A percentile compares a stretch with the other conserved stretches of the same genome.
Conservation (phyloP, 495 filamentous ascomycete genomes). For the Pseudevernia furfuracea region DNA sequence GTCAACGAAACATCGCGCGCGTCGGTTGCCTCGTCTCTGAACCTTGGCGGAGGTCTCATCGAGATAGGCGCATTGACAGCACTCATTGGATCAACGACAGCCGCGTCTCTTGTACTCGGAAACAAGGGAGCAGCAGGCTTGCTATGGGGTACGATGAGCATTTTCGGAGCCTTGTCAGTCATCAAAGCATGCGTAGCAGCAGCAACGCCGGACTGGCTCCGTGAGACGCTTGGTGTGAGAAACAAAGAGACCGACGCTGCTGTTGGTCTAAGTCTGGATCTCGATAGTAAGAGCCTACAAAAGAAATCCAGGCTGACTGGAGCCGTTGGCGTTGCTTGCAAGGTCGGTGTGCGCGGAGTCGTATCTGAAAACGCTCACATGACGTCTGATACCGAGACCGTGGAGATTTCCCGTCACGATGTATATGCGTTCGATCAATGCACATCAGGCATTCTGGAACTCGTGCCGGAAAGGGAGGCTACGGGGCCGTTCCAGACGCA, state of each 20-base stretch:
- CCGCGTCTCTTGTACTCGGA: conserved; percentile 22
- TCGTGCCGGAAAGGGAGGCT: neutral
- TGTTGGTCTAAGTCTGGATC: conserved; percentile 2
- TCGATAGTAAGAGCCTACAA: conserved; percentile 2
- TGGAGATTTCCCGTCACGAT: conserved; percentile 7
- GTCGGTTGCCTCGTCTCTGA: neutral
- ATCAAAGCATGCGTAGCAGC: conserved; percentile 19
- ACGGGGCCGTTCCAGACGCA: conserved; percentile 2
- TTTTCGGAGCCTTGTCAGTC: conserved; percentile 21
- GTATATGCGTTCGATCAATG: conserved; percentile 14
- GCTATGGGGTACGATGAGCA: conserved; percentile 21
- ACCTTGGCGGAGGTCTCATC: conserved; percentile 16
- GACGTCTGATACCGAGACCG: conserved; percentile 3
- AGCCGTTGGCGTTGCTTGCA: conserved; percentile 1
- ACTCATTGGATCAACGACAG: conserved; percentile 22
- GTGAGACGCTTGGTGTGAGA: conserved; percentile 13
- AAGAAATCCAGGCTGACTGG: neutral
- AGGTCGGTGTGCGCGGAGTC: neutral
- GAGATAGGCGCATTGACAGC: conserved; percentile 26
- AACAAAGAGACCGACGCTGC: conserved; percentile 15
- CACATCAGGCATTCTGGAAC: conserved; percentile 5
- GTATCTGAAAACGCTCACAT: neutral
- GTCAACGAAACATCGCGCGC: conserved; percentile 1
- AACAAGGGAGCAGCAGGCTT: conserved; percentile 21
- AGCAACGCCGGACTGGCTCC: conserved; percentile 3